phyloP scores from a whole-genome alignment of 2,329 filamentous ascomycete genomes.

The Daldinia sp. region DNA sequence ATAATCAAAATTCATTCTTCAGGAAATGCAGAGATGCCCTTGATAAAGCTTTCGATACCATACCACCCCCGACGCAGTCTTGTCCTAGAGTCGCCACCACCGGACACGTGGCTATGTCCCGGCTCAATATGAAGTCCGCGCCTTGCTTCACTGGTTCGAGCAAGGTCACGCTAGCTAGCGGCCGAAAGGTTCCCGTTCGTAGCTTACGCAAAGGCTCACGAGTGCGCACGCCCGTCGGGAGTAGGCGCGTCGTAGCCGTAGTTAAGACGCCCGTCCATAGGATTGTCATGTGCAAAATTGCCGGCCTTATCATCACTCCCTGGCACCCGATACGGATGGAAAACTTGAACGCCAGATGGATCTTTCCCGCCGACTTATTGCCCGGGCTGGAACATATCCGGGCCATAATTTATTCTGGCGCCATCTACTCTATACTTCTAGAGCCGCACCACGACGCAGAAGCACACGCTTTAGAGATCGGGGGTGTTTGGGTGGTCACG shows the following conservation, averaged over 20 bases:
- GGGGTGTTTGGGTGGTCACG: conserved; percentile 62
- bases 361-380: conserved; percentile 55
- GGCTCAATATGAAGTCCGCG: conserved; percentile 52
- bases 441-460: conserved; percentile 53
- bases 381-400: conserved; percentile 38
- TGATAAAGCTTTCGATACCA: conserved; percentile 57
- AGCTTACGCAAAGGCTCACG: conserved; percentile 55
- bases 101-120: conserved; percentile 37
- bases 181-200: conserved; percentile 51
- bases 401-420: conserved; percentile 54
- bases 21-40: conserved; percentile 57
- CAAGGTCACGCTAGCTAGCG: conserved; percentile 55
- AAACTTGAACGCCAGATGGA: conserved; percentile 50
- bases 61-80: conserved; percentile 54
- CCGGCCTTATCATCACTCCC: conserved; percentile 60
- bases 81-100: conserved; percentile 24
- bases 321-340: conserved; percentile 65
- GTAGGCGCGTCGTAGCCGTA: conserved; percentile 58
- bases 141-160: conserved; percentile 64
- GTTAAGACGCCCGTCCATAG: conserved; percentile 57
- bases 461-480: conserved; percentile 61
- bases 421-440: conserved; percentile 65
- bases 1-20: conserved; percentile 64
- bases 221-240: conserved; percentile 60
- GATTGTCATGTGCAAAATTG: conserved; percentile 56